A percentile compares a stretch with the other conserved stretches of the same genome.
Conservation (phyloP, 2,329 filamentous ascomycete genomes). For the Orbilia blumenaviensis region DNA sequence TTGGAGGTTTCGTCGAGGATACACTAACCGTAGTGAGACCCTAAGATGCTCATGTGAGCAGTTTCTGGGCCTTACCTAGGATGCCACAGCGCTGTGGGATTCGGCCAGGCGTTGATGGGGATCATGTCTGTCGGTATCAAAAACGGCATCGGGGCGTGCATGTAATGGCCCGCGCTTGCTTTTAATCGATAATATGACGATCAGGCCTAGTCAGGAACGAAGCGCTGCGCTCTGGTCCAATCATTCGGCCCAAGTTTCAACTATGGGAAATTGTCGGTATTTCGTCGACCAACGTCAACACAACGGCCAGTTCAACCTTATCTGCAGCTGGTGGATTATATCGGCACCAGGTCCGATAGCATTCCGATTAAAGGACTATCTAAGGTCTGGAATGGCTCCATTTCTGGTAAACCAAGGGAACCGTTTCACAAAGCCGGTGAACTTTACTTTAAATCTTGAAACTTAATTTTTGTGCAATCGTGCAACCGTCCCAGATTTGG, state of each 20-base stretch:
- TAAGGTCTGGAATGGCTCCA: neutral
- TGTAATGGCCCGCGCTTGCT: conserved; percentile 19
- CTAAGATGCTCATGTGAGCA: conserved; percentile 35
- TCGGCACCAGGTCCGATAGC: neutral
- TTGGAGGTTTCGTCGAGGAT: conserved; percentile 12
- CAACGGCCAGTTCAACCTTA: neutral
- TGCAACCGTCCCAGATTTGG: conserved; percentile 19
- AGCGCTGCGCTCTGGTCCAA: conserved; percentile 12
- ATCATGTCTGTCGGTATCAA: neutral
- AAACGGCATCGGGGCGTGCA: too few relatives aligned
- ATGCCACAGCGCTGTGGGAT: conserved; percentile 5
- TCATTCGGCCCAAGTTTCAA: neutral
- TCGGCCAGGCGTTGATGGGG: conserved; percentile 5
- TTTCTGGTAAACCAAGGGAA: neutral
- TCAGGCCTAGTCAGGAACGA: conserved; percentile 34
- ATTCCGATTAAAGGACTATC: neutral
- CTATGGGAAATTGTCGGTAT: conserved; percentile 25
- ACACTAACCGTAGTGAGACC: conserved; percentile 10
- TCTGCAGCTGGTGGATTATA: too few relatives aligned
- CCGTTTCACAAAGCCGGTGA: conserved; percentile 7
- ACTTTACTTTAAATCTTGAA: neutral
- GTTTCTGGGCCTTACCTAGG: conserved; percentile 10
- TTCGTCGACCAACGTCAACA: conserved; percentile 4
- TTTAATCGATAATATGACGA: conserved; percentile 12
- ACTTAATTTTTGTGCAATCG: neutral